Evolutionary conservation across 768 basidiomycete genomes (phyloP).

Genomic region (Boletus subcaerulescens): DNA sequence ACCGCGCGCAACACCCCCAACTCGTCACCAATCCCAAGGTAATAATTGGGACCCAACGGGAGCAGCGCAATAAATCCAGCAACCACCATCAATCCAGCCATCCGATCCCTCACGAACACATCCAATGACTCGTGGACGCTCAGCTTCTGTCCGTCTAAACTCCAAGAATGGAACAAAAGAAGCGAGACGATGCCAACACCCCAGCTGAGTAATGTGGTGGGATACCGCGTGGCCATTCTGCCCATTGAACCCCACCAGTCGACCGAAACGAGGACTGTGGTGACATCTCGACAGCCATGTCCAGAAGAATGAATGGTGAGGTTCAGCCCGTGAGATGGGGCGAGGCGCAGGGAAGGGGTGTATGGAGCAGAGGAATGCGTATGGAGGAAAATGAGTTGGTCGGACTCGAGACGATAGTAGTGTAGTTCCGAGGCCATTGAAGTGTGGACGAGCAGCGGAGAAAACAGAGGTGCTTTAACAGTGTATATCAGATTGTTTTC

Average conservation of each 20-base stretch:
- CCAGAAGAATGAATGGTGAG: constrained; percentile 61
- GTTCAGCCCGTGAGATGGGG: constrained; percentile 39
- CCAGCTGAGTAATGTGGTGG: constrained; percentile 71
- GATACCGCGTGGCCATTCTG: constrained; percentile 69
- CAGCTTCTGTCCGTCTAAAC: constrained; percentile 35
- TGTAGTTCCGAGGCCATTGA: constrained; percentile 62
- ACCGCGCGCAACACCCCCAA: constrained; percentile 36
- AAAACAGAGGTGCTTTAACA: constrained; percentile 47
- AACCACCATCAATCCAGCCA: constrained; percentile 41
- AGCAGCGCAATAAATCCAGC: constrained; percentile 49
- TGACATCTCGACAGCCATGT: constrained; percentile 41
- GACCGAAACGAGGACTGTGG: constrained; percentile 48
- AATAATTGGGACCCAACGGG: constrained; percentile 53
- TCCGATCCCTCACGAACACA: constrained; percentile 37
- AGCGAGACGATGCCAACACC: constrained; percentile 65
- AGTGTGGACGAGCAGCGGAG: constrained; percentile 65
- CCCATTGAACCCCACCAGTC: constrained; percentile 74
- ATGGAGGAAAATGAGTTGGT: constrained; percentile 46
- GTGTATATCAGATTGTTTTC: constrained; percentile 5
- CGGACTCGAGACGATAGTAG: constrained; percentile 53
- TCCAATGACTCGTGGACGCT: constrained; percentile 48
- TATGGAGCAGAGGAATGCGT: constrained; percentile 70
- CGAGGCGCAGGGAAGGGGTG: constrained; percentile 30
- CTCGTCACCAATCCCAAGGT: constrained; percentile 60
- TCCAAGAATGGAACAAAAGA: constrained; percentile 53